phyloP scores from a whole-genome alignment of 345 rosid species.

The Moringa oleifera region DNA sequence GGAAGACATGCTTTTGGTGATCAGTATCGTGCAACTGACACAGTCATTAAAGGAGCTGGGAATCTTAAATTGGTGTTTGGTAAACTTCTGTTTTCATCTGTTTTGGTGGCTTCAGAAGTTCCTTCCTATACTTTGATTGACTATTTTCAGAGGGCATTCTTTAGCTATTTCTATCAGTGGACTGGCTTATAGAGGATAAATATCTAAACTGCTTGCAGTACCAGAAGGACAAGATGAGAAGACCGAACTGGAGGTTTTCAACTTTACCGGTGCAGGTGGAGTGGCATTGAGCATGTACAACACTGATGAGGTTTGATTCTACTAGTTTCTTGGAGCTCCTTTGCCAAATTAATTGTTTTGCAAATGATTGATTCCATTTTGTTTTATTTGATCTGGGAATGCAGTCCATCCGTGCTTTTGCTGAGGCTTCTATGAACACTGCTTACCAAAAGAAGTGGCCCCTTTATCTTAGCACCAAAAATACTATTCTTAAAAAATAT shows the following conservation, averaged over 20 bases:
- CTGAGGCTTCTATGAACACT: conserved; percentile 90
- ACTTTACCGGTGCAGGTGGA: conserved; percentile 90
- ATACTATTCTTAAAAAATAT: conserved; percentile 96
- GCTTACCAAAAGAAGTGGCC: conserved; percentile 98
- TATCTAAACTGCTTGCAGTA: conserved; percentile 31
- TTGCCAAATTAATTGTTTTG: background rate
- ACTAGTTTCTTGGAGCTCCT: conserved; percentile 1
- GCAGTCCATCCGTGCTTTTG: conserved; percentile 88
- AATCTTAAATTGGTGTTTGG: conserved; percentile 89
- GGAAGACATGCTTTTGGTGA: conserved; percentile 99
- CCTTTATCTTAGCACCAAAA: conserved; percentile 96
- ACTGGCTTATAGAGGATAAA: background rate
- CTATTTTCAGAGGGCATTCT: background rate
- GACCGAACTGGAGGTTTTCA: conserved; percentile 73
- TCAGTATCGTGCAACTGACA: conserved; percentile 91
- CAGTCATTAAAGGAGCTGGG: conserved; percentile 88
- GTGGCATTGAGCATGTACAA: conserved; percentile 92
- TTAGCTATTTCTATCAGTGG: background rate
- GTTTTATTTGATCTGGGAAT: conserved; percentile 12
- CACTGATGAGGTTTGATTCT: conserved; percentile 78
- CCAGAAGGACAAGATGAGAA: conserved; percentile 76
- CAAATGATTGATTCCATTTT: conserved; percentile 8
- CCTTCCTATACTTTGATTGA: background rate
- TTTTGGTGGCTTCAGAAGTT: conserved; percentile 6
- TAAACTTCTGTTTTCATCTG: conserved; percentile 17